Evolutionary conservation across 352 stramenopile species (phyloP).

Genomic region (Thalassiosira mediterranea): DNA sequence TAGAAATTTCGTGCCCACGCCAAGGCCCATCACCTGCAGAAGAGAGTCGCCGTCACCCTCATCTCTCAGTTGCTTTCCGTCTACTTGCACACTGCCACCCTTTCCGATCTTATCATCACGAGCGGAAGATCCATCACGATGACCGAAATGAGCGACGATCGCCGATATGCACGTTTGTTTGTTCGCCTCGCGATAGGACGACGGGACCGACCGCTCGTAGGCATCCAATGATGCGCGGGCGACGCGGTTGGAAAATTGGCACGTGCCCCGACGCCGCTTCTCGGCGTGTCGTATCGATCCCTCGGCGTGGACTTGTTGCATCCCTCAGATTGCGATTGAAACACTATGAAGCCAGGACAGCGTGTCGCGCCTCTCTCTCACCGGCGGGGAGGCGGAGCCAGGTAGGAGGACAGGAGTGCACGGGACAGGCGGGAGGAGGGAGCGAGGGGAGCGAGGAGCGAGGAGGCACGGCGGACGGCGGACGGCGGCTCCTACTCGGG

Average conservation of each 20-base stretch:
- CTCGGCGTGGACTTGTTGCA: conserved; percentile 24
- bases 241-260: conserved; percentile 75
- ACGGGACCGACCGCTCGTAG: conserved; percentile 50
- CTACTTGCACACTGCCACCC: neutral
- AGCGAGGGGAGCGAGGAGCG: too few relatives aligned
- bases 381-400: too few relatives aligned
- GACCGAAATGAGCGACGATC: conserved; percentile 62
- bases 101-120: neutral
- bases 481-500: too few relatives aligned
- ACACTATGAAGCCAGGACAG: too few relatives aligned
- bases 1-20: conserved; percentile 82
- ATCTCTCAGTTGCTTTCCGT: conserved; percentile 1
- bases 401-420: too few relatives aligned
- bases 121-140: neutral
- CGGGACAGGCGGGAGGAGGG: too few relatives aligned
- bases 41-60: conserved; percentile 4
- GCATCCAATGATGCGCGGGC: conserved; percentile 61
- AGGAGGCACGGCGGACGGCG: too few relatives aligned
- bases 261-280: conserved; percentile 69
- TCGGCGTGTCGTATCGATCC: conserved; percentile 67
- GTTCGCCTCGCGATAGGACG: conserved; percentile 38
- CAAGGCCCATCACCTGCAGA: conserved; percentile 67
- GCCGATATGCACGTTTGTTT: conserved; percentile 70
- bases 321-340: too few relatives aligned
- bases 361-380: too few relatives aligned